A percentile compares a stretch with the other conserved stretches of the same genome.
These are phyloP conservation scores for Septoria linicola DNA, from an alignment of 2,329 filamentous ascomycete genomes.

Conservation along the genomic window DNA sequence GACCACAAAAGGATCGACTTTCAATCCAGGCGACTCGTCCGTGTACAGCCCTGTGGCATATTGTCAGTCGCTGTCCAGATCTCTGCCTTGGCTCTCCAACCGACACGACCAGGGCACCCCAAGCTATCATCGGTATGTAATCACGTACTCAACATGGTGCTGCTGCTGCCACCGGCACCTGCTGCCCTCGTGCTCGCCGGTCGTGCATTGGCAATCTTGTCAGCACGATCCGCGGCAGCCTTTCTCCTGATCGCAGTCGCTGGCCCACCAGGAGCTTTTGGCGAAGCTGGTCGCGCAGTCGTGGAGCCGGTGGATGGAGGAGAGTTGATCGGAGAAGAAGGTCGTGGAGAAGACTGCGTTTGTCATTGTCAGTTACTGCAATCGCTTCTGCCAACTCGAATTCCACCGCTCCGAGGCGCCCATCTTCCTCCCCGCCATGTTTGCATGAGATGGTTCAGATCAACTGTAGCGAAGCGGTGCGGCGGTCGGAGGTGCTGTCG, in stretches of 20 bases:
- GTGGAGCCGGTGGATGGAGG: conserved; percentile 65
- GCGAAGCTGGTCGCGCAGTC: conserved; percentile 77
- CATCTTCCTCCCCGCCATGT: too few species aligned
- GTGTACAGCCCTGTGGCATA: conserved; percentile 80
- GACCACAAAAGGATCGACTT: conserved; percentile 97
- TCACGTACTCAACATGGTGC: conserved; percentile 90
- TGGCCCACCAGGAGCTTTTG: conserved; percentile 86
- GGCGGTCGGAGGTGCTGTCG: background rate
- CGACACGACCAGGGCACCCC: too few species aligned
- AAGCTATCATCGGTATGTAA: background rate
- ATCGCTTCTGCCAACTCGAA: background rate
- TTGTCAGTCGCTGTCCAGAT: conserved; percentile 24
- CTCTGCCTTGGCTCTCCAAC: background rate
- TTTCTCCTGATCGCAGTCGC: conserved; percentile 93
- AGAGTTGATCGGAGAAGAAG: conserved; percentile 44
- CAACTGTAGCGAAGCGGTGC: background rate
- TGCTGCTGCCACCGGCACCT: conserved; percentile 91
- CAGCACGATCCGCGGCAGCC: conserved; percentile 94
- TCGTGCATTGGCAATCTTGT: conserved; percentile 90
- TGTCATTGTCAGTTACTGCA: background rate
- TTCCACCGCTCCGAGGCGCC: background rate
- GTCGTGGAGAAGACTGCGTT: conserved; percentile 37
- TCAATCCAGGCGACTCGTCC: conserved; percentile 93
- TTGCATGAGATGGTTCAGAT: background rate
- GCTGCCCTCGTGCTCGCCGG: conserved; percentile 90